Percentiles rank a stretch among this genome's conserved stretches.
Conservation (phyloP, 2,329 filamentous ascomycete species). For the Fusarium sp. region DNA sequence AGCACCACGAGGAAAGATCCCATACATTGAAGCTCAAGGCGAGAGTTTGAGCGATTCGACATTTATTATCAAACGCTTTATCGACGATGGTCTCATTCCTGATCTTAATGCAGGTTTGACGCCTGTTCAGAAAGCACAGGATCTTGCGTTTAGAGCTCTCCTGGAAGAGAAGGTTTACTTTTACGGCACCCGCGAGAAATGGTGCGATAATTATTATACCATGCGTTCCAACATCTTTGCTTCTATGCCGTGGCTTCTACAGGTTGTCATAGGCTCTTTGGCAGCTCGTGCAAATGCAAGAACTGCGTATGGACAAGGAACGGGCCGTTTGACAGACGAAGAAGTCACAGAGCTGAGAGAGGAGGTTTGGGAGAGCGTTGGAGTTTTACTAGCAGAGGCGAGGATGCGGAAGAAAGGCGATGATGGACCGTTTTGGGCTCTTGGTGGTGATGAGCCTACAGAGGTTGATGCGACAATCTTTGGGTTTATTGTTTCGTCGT, state of each 20-base stretch:
- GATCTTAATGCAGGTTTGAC: constrained; percentile 59
- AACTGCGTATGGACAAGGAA: constrained; percentile 66
- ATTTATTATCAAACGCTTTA: constrained; percentile 61
- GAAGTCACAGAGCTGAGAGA: constrained; percentile 57
- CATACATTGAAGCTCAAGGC: constrained; percentile 58
- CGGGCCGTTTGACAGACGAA: constrained; percentile 57
- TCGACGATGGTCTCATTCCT: constrained; percentile 49
- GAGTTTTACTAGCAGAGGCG: constrained; percentile 54
- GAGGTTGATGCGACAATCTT: constrained; percentile 67
- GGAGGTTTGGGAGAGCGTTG: constrained; percentile 65
- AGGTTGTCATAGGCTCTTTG: constrained; percentile 60
- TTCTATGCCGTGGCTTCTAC: constrained; percentile 61
- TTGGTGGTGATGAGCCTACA: constrained; percentile 62
- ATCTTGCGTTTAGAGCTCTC: constrained; percentile 62
- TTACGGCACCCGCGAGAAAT: constrained; percentile 63
- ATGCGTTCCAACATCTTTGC: constrained; percentile 64
- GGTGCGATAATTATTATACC: constrained; percentile 66
- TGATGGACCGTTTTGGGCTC: constrained; percentile 62
- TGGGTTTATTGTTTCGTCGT: constrained; percentile 63
- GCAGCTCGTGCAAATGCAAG: constrained; percentile 53
- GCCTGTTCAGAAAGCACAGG: constrained; percentile 52
- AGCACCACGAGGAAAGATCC: constrained; percentile 67
- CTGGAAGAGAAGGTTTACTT: constrained; percentile 70
- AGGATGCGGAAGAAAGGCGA: constrained; percentile 30
- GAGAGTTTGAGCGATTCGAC: constrained; percentile 59